Percentiles rank a stretch among this genome's conserved stretches.
Evolutionary conservation across 2,329 filamentous ascomycete genomes (phyloP).

Genomic region (Fusarium torreyae): DNA sequence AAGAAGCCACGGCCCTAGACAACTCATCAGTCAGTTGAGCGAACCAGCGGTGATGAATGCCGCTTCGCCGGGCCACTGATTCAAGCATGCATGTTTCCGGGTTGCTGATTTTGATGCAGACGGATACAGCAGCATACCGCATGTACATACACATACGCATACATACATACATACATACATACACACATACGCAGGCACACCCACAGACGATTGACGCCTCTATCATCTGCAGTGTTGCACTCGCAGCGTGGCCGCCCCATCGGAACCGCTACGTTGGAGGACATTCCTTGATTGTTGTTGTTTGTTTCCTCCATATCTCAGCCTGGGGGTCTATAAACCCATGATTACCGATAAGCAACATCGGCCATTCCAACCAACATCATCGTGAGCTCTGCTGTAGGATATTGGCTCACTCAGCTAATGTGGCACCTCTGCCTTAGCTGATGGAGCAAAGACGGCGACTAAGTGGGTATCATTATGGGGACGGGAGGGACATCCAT

Average conservation of each 20-base stretch:
- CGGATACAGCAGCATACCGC: slow-evolving; percentile 27
- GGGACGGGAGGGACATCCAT: slow-evolving; percentile 36
- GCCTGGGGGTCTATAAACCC: slow-evolving; percentile 2
- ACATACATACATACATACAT: not conserved
- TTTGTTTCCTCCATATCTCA: slow-evolving; percentile 18
- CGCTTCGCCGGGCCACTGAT: slow-evolving; percentile 22
- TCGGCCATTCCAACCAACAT: slow-evolving; percentile 17
- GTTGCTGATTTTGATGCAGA: slow-evolving; percentile 30
- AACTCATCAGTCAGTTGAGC: slow-evolving; percentile 34
- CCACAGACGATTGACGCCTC: slow-evolving; percentile 23
- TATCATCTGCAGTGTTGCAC: slow-evolving; percentile 38
- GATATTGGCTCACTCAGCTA: slow-evolving; percentile 31
- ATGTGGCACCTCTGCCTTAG: slow-evolving; percentile 31
- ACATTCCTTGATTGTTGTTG: not conserved
- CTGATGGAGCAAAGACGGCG: slow-evolving; percentile 34
- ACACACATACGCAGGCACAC: slow-evolving; percentile 28
- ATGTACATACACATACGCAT: slow-evolving; percentile 14
- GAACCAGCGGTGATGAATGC: slow-evolving; percentile 22
- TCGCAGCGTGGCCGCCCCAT: slow-evolving; percentile 24
- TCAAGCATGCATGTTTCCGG: slow-evolving; percentile 29
- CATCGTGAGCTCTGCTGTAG: slow-evolving; percentile 20
- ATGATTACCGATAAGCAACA: slow-evolving; percentile 4
- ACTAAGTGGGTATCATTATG: slow-evolving; percentile 39
- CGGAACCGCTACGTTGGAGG: slow-evolving; percentile 7
- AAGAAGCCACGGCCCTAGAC: slow-evolving; percentile 20